Evolutionary conservation across 2,329 filamentous ascomycete species (phyloP).

Genomic region (Colletotrichum theobromicola): DNA sequence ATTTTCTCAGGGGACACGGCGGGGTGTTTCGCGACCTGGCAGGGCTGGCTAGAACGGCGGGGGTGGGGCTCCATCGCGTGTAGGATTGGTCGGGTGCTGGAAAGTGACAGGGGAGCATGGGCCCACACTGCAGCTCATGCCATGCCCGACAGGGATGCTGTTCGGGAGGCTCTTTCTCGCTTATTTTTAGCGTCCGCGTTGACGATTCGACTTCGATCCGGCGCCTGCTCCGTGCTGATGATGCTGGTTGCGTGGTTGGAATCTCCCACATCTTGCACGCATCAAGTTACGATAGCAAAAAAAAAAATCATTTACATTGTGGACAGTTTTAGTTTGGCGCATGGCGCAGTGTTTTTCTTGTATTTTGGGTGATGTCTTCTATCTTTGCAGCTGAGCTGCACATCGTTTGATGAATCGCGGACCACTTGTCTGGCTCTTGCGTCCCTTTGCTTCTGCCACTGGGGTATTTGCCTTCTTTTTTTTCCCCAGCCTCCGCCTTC

Average conservation of each 20-base stretch:
- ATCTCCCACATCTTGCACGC: neutral
- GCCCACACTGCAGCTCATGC: slow-evolving; percentile 17
- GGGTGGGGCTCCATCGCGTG: neutral
- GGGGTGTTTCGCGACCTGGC: slow-evolving; percentile 16
- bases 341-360: neutral
- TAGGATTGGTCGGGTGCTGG: neutral
- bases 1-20: slow-evolving; percentile 11
- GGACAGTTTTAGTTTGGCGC: neutral
- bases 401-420: neutral
- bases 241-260: neutral
- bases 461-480: neutral
- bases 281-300: neutral
- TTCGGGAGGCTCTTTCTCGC: slow-evolving; percentile 26
- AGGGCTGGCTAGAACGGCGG: slow-evolving; percentile 23
- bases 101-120: slow-evolving; percentile 9
- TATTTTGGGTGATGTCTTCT: neutral
- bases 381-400: neutral
- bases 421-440: neutral
- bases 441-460: neutral
- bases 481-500: neutral
- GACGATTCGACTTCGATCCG: slow-evolving; percentile 12
- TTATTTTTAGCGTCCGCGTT: slow-evolving; percentile 25
- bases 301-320: too few species aligned
- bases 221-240: slow-evolving; percentile 29
- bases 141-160: slow-evolving; percentile 23